Evolutionary conservation across 257 asterid genomes (phyloP).

Genomic region (Jacaranda mimosifolia): DNA sequence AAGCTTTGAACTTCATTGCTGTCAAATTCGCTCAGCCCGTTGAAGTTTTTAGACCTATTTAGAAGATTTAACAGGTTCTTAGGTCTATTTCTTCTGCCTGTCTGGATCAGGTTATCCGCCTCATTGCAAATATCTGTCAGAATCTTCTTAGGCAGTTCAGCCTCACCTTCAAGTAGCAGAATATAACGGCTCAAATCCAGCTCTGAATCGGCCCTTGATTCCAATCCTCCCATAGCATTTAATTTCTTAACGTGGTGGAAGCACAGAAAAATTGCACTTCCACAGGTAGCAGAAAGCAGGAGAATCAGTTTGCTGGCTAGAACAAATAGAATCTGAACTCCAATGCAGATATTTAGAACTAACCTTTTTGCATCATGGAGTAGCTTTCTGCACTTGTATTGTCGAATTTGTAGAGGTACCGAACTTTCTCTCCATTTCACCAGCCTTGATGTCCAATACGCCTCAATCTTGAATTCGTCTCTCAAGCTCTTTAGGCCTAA

Average conservation of each 20-base stretch:
- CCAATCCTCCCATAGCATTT: neutral
- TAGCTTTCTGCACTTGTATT: neutral
- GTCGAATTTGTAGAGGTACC: neutral
- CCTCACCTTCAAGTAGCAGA: neutral
- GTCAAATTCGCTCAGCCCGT: slow-evolving; percentile 27
- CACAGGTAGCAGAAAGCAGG: neutral
- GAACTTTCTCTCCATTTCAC: slow-evolving; percentile 31
- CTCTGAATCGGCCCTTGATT: neutral
- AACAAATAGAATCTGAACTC: slow-evolving; percentile 16
- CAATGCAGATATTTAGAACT: neutral
- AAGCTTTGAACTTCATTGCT: slow-evolving; percentile 4
- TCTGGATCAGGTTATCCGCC: neutral
- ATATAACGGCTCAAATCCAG: neutral
- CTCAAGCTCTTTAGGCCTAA: neutral
- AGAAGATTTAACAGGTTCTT: slow-evolving; percentile 19
- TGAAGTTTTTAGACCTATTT: neutral
- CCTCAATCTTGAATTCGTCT: neutral
- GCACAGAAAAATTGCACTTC: neutral
- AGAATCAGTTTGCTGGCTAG: neutral
- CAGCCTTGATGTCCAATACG: slow-evolving; percentile 6
- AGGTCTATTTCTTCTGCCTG: slow-evolving; percentile 13
- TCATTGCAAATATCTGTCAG: neutral
- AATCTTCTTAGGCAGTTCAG: neutral
- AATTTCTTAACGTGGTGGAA: neutral
- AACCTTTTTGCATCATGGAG: neutral